Conservation (phyloP, 2,329 filamentous ascomycete species). For the Fusarium pseudocircinatum region DNA sequence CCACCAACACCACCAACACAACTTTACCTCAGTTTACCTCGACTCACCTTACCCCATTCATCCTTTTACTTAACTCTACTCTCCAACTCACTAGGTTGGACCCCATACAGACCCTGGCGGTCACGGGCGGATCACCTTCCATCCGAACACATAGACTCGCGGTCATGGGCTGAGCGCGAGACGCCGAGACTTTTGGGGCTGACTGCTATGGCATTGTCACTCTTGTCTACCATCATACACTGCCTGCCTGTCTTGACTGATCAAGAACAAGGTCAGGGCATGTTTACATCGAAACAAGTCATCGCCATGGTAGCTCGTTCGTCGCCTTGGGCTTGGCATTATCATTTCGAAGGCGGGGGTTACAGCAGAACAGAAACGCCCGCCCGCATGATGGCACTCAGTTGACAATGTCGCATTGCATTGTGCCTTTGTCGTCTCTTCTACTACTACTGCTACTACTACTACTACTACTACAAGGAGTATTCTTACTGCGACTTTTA, state of each 20-base stretch:
- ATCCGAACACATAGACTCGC: constrained; percentile 18
- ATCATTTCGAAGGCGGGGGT: background rate
- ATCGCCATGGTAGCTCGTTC: background rate
- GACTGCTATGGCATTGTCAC: background rate
- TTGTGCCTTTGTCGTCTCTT: background rate
- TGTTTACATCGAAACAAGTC: background rate
- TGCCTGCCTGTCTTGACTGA: background rate
- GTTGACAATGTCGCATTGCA: background rate
- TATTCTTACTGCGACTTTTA: constrained; percentile 25
- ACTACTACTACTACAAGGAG: background rate
- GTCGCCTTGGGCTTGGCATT: background rate
- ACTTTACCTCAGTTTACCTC: background rate
- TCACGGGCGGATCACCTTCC: background rate
- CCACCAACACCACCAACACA: background rate
- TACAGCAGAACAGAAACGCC: background rate
- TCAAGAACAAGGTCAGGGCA: background rate
- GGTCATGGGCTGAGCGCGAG: constrained; percentile 20
- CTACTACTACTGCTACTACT: background rate
- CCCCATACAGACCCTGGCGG: constrained; percentile 20
- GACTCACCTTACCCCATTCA: background rate
- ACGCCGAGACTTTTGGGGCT: constrained; percentile 11
- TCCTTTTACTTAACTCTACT: background rate
- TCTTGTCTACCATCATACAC: background rate
- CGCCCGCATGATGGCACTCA: constrained; percentile 14
- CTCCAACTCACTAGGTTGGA: background rate